Evolutionary conservation across 2,329 filamentous ascomycete genomes (phyloP), one percentile per base, ranked within the genome.

Genomic region (Proliferodiscus dingleyae): DNA sequence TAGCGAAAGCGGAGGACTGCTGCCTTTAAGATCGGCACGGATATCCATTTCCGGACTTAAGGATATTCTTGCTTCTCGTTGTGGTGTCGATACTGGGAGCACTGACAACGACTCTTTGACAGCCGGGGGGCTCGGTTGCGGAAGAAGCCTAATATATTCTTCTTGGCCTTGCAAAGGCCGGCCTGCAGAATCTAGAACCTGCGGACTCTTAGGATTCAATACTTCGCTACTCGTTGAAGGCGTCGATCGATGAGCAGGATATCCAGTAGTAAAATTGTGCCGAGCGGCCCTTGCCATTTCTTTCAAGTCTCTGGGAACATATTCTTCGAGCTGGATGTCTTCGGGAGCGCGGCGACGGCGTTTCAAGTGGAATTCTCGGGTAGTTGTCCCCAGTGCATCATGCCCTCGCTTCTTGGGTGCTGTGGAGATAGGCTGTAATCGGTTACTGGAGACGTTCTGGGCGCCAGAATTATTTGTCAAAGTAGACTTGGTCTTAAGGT

Each of bases 221-320:
- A 5, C 38, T 24, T 45, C 43, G 23, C 24, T 44, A 7, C 29
- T 10, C 8, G 19, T 9, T 18, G 39, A 18, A 28, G 7, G 10
- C 15, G 26, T 18, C 37, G 15, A n/a, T n/a, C 9, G 13, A 22
- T n/a, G 13, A 11, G 16, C 11, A 18, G 34, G 33, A 21, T 36
- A n/a, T 10, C 26, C 18, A 11, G 30, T 29, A 16, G 32, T 30
- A 15, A 50, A 47, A 6, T 16, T 32, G 24, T 44, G 46, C 28
- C 51, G 46, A 10, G 15, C 13, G 11, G 39, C 43, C 46, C 50
- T 42, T 15, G 39, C 41, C 44, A 52, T 50, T 28, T 46, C 45
- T 36, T 40, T 49, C 3, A 45, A 41, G 44, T 46, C 41, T 40
- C 16, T 41, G 21, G 18, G n/a, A 15, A 37, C n/a, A n/a, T n/a